Evolutionary conservation across 345 rosid genomes (phyloP).

Genomic region (Lagerstroemia speciosa): DNA sequence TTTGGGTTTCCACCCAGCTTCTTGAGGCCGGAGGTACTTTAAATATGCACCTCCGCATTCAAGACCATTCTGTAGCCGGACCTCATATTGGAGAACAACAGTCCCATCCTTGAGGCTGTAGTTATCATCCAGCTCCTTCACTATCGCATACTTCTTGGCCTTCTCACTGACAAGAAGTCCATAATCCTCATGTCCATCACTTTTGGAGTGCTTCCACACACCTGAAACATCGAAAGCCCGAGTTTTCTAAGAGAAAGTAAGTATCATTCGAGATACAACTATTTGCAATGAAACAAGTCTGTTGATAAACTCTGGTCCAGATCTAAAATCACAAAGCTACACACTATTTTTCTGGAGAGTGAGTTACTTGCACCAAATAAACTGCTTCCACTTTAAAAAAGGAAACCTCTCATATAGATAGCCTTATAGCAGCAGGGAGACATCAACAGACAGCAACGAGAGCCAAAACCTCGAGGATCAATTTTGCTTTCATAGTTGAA

Average conservation of each 20-base stretch:
- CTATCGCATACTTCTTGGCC: conserved; percentile 49
- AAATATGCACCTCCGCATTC: conserved; percentile 58
- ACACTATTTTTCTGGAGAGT: not conserved
- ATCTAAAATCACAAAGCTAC: not conserved
- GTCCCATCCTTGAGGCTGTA: conserved; percentile 27
- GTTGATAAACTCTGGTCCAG: not conserved
- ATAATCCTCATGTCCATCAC: conserved; percentile 49
- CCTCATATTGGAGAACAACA: conserved; percentile 42
- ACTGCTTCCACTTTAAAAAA: not conserved
- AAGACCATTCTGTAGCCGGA: conserved; percentile 44
- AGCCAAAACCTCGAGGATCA: not conserved
- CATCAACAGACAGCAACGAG: not conserved
- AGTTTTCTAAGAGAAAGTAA: not conserved
- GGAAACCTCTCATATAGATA: too few species aligned
- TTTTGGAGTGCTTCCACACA: conserved; percentile 45
- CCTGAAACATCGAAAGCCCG: conserved; percentile 18
- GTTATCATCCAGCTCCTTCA: conserved; percentile 30
- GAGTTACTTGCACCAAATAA: not conserved
- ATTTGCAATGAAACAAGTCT: not conserved
- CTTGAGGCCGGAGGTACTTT: conserved; percentile 45
- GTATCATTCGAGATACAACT: not conserved
- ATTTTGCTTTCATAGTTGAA: not conserved
- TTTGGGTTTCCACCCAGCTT: conserved; percentile 34
- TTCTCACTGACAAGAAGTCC: conserved; percentile 51
- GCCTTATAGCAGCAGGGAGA: too few species aligned